Evolutionary conservation across 2,329 filamentous ascomycete genomes (phyloP).

Genomic region (Rutstroemia sp.): DNA sequence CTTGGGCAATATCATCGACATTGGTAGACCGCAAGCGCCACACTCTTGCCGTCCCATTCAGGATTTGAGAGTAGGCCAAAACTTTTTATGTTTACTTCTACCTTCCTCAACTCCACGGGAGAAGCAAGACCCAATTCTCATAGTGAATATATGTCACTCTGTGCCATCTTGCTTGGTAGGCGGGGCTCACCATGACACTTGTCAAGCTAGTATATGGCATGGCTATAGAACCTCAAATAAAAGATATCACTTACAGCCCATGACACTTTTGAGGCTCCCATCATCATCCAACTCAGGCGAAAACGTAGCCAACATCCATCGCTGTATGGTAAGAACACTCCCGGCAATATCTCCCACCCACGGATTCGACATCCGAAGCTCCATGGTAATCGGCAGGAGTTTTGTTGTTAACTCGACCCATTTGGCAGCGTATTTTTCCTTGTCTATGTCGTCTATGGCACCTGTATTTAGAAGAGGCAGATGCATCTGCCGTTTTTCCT

Average conservation of each 20-base stretch:
- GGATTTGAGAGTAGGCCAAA: too few species aligned
- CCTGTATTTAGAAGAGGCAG: constrained; percentile 44
- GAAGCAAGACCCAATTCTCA: not conserved
- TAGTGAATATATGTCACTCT: too few species aligned
- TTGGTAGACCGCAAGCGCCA: too few species aligned
- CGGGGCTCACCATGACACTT: not conserved
- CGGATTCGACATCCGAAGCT: constrained; percentile 7
- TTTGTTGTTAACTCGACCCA: constrained; percentile 7
- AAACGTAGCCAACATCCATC: constrained; percentile 71
- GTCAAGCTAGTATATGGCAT: constrained; percentile 38
- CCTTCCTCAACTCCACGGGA: not conserved
- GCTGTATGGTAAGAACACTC: constrained; percentile 60
- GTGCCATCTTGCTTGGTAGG: too few species aligned
- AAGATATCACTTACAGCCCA: constrained; percentile 38
- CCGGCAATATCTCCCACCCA: constrained; percentile 47
- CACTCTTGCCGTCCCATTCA: too few species aligned
- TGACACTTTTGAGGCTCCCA: constrained; percentile 64
- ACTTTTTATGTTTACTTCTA: too few species aligned
- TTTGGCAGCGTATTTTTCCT: not conserved
- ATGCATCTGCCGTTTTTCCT: not conserved
- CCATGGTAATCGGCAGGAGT: not conserved
- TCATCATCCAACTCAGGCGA: constrained; percentile 62
- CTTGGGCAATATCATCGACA: too few species aligned
- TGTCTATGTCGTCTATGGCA: constrained; percentile 49
- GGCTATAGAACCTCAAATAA: constrained; percentile 51